Evolutionary conservation across 371 early-diverging fungal species (phyloP).

Genomic region (Antonospora locustae): DNA sequence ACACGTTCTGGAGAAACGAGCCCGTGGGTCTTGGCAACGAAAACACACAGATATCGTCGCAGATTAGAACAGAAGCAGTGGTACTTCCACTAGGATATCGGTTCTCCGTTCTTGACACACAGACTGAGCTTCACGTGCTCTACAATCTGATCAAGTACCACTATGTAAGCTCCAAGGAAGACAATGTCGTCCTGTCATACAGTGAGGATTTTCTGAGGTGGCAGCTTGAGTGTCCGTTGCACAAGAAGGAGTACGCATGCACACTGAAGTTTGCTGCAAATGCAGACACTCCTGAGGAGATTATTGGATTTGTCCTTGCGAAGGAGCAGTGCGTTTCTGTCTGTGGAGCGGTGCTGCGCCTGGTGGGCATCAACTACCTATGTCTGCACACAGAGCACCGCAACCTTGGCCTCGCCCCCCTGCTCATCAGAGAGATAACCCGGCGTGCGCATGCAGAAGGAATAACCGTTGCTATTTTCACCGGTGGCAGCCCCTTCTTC

Average conservation of each 20-base stretch:
- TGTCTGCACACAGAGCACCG: constrained; percentile 86
- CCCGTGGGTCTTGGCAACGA: constrained; percentile 37
- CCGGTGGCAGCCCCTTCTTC: constrained; percentile 75
- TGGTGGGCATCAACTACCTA: constrained; percentile 76
- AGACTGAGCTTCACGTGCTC: constrained; percentile 19
- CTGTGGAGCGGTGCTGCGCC: constrained; percentile 4
- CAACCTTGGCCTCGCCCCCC: constrained; percentile 78
- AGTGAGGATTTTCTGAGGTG: constrained; percentile 37
- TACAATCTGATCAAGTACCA: constrained; percentile 35
- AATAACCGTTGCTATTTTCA: constrained; percentile 90
- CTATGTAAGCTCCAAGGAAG: constrained; percentile 43
- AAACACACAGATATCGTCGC: constrained; percentile 6
- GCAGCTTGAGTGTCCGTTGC: constrained; percentile 27
- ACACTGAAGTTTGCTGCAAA: constrained; percentile 25
- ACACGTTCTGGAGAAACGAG: constrained; percentile 48
- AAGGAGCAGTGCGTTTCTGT: constrained; percentile 28
- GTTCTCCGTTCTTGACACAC: constrained; percentile 16
- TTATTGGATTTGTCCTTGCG: constrained; percentile 53
- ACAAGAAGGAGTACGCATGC: constrained; percentile 36
- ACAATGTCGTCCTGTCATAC: constrained; percentile 39
- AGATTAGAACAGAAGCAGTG: constrained; percentile 2
- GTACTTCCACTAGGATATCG: constrained; percentile 28
- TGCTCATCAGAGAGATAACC: constrained; percentile 93
- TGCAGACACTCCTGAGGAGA: too few relatives aligned
- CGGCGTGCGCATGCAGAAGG: constrained; percentile 74